A percentile compares a stretch with the other conserved stretches of the same genome.
These are phyloP conservation scores for Phytopythium delawarense DNA, from an alignment of 352 stramenopile genomes.

Conservation along the genomic window DNA sequence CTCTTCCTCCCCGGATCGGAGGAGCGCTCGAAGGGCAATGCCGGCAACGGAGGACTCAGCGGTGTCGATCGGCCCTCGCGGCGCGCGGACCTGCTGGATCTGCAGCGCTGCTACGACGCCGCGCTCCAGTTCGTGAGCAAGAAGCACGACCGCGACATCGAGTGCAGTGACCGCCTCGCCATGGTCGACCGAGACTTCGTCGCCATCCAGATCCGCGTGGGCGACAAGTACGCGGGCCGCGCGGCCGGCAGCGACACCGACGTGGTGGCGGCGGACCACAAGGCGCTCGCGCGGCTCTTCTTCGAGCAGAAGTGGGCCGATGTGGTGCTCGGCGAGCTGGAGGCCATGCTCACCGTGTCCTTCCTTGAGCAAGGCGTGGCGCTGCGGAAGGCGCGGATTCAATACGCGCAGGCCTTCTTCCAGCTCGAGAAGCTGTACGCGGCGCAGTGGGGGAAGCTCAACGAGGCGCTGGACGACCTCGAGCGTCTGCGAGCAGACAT, in stretches of 20 bases:
- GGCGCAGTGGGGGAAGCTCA: constrained; percentile 29
- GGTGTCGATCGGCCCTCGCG: constrained; percentile 57
- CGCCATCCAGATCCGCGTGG: constrained; percentile 43
- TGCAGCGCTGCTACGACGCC: constrained; percentile 63
- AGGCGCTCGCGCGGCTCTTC: constrained; percentile 52
- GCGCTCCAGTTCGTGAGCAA: constrained; percentile 60
- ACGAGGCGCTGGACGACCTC: constrained; percentile 27
- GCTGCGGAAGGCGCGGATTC: constrained; percentile 71
- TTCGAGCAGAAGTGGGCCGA: constrained; percentile 92
- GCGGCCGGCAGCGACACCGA: not conserved
- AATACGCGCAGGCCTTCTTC: constrained; percentile 79
- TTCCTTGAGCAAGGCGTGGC: constrained; percentile 88
- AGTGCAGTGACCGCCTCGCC: constrained; percentile 38
- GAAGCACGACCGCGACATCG: constrained; percentile 38
- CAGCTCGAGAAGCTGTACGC: constrained; percentile 54
- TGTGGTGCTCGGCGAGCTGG: constrained; percentile 79
- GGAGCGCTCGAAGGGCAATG: constrained; percentile 46
- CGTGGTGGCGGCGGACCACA: constrained; percentile 12
- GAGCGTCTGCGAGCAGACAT: constrained; percentile 36
- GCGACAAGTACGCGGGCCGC: constrained; percentile 20
- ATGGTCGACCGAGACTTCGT: constrained; percentile 71
- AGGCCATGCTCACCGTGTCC: constrained; percentile 82
- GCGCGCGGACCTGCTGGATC: constrained; percentile 61
- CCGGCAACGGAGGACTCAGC: constrained; percentile 36
- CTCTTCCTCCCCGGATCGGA: constrained; percentile 62